Percentiles rank a stretch among this genome's conserved stretches.
Evolutionary conservation across 345 rosid genomes (phyloP).

Genomic region (Melaleuca alternifolia): DNA sequence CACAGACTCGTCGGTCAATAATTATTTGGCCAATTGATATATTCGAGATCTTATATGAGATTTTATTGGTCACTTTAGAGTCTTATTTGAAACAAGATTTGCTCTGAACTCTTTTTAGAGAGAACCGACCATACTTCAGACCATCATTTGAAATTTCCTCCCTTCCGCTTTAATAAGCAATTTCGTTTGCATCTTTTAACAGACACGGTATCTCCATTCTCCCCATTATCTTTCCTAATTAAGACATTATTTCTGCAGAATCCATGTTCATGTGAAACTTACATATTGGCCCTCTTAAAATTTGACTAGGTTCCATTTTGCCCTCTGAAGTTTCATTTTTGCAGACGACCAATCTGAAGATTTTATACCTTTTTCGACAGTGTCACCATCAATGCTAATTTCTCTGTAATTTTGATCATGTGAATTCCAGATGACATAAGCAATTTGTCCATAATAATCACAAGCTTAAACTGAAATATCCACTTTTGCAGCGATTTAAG

Average conservation of each 20-base stretch:
- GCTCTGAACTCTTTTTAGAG: not conserved
- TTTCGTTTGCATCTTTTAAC: not conserved
- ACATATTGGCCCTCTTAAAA: no score
- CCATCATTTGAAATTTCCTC: not conserved
- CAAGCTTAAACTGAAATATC: not conserved
- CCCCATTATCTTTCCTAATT: not conserved
- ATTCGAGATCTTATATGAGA: not conserved
- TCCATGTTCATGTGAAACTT: no score
- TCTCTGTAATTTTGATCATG: no score
- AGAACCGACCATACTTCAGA: not conserved
- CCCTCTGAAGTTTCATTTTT: no score
- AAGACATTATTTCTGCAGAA: no score
- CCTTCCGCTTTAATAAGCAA: not conserved
- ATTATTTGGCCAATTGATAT: not conserved
- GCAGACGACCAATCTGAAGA: no score
- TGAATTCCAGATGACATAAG: no score
- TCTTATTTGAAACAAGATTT: not conserved
- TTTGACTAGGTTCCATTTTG: no score
- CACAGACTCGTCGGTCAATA: rapidly evolving
- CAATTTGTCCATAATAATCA: no score
- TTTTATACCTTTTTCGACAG: no score
- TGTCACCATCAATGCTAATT: no score
- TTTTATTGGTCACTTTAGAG: not conserved
- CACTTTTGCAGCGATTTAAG: not conserved
- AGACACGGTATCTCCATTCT: not conserved